Evolutionary conservation across 495 filamentous ascomycete species (phyloP).

Genomic region (Penicillium macrosclerotiorum): DNA sequence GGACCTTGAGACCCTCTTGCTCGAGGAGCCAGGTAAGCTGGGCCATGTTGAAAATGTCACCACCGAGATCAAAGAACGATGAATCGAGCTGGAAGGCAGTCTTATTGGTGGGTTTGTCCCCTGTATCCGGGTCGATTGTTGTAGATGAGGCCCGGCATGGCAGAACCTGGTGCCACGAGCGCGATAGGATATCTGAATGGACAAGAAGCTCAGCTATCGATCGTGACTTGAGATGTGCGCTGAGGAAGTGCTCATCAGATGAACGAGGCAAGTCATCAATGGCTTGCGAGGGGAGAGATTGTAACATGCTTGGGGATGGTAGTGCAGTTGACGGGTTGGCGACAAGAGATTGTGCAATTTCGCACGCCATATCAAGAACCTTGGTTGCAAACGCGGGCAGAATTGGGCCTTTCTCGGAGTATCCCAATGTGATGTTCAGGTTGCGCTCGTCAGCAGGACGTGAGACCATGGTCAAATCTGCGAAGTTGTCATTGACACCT

Average conservation of each 20-base stretch:
- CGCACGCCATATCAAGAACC: conserved; percentile 50
- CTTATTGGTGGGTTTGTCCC: conserved; percentile 11
- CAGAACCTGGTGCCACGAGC: conserved; percentile 51
- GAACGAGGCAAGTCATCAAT: conserved; percentile 27
- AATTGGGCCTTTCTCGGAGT: conserved; percentile 44
- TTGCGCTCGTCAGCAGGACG: conserved; percentile 39
- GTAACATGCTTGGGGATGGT: conserved; percentile 40
- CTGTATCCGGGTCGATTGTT: conserved; percentile 1
- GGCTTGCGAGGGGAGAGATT: conserved; percentile 31
- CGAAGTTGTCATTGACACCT: conserved; percentile 50
- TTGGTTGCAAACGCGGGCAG: conserved; percentile 38
- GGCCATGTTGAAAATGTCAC: conserved; percentile 52
- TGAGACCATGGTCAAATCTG: conserved; percentile 50
- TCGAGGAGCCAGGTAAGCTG: conserved; percentile 47
- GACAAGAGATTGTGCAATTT: conserved; percentile 43
- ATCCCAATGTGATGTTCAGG: conserved; percentile 45
- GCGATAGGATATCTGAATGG: conserved; percentile 46
- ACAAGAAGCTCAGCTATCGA: conserved; percentile 47
- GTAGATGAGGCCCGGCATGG: conserved; percentile 20
- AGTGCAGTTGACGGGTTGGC: conserved; percentile 42
- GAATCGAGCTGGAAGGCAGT: conserved; percentile 42
- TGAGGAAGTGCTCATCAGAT: conserved; percentile 31
- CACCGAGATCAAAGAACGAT: conserved; percentile 53
- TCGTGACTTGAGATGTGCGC: conserved; percentile 39
- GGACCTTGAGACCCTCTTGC: conserved; percentile 47